A percentile compares a stretch with the other conserved stretches of the same genome.
Evolutionary conservation across 345 rosid species (phyloP).

Genomic region (Gossypium stocksii): DNA sequence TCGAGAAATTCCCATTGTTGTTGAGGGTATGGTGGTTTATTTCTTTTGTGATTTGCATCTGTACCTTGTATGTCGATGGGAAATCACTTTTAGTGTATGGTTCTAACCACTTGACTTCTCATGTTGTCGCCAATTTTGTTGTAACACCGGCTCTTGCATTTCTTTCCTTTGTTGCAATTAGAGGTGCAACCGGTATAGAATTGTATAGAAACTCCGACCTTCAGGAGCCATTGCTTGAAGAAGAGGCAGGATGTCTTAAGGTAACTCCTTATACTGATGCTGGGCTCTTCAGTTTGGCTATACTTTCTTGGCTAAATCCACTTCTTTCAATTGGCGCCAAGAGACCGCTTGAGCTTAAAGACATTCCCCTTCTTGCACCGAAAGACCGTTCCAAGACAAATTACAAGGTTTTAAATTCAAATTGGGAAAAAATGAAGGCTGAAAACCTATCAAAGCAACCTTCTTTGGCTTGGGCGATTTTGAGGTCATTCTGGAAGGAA

Average conservation of each 20-base stretch:
- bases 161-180: slow-evolving; percentile 66
- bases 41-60: slow-evolving; percentile 67
- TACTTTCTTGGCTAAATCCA: slow-evolving; percentile 93
- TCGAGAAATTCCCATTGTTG: slow-evolving; percentile 69
- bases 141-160: slow-evolving; percentile 83
- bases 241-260: slow-evolving; percentile 81
- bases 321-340: slow-evolving; percentile 90
- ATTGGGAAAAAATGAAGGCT: slow-evolving; percentile 81
- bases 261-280: slow-evolving; percentile 76
- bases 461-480: slow-evolving; percentile 85
- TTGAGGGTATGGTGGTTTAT: slow-evolving; percentile 85
- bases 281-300: slow-evolving; percentile 65
- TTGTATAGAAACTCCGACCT: slow-evolving; percentile 58
- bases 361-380: slow-evolving; percentile 92
- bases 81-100: slow-evolving; percentile 50
- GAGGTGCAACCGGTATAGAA: slow-evolving; percentile 74
- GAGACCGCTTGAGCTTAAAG: slow-evolving; percentile 95
- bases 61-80: slow-evolving; percentile 71
- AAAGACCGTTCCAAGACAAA: slow-evolving; percentile 83
- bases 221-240: slow-evolving; percentile 90
- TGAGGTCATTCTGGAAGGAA: slow-evolving; percentile 93
- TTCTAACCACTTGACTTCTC: slow-evolving; percentile 51
- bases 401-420: slow-evolving; percentile 74
- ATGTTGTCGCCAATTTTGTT: slow-evolving; percentile 72
- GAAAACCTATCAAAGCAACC: slow-evolving; percentile 73